These are phyloP conservation scores for Tephrocybe sp. DNA, from an alignment of 768 basidiomycete genomes.

Conservation along the genomic window DNA sequence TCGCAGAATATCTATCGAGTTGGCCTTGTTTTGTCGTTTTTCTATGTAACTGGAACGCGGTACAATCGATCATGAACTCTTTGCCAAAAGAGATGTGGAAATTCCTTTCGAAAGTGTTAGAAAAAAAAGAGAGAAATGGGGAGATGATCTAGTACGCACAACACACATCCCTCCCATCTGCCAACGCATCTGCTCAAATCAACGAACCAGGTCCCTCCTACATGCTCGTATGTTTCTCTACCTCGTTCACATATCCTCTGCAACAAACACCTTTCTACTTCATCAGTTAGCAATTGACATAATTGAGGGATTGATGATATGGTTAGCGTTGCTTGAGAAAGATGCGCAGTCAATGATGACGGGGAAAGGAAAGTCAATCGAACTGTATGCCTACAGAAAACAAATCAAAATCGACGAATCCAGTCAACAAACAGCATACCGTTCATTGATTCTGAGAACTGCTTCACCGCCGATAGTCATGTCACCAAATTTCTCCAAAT, in stretches of 20 bases:
- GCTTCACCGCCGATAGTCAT: conserved; percentile 68
- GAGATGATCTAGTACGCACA: conserved; percentile 46
- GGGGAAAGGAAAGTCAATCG: conserved; percentile 77
- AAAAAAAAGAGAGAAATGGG: neutral
- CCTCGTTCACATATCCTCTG: conserved; percentile 69
- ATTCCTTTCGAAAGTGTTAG: conserved; percentile 39
- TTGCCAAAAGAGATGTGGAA: conserved; percentile 57
- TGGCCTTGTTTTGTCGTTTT: conserved; percentile 37
- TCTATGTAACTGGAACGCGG: conserved; percentile 52
- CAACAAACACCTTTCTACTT: conserved; percentile 71
- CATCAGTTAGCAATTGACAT: conserved; percentile 69
- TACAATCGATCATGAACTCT: conserved; percentile 50
- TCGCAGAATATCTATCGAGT: conserved; percentile 37
- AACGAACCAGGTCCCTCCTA: conserved; percentile 77
- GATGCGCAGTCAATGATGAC: conserved; percentile 71
- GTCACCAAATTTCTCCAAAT: conserved; percentile 37
- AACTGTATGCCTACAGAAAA: conserved; percentile 55
- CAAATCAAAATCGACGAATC: neutral
- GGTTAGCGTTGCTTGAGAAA: conserved; percentile 73
- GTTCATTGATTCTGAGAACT: conserved; percentile 64
- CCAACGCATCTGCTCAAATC: conserved; percentile 72
- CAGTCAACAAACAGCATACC: conserved; percentile 33
- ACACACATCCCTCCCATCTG: conserved; percentile 74
- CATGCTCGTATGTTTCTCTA: conserved; percentile 42
- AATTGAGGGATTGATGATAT: conserved; percentile 79